Evolutionary conservation across 768 basidiomycete genomes (phyloP).

Genomic region (Tulasnella sp.): DNA sequence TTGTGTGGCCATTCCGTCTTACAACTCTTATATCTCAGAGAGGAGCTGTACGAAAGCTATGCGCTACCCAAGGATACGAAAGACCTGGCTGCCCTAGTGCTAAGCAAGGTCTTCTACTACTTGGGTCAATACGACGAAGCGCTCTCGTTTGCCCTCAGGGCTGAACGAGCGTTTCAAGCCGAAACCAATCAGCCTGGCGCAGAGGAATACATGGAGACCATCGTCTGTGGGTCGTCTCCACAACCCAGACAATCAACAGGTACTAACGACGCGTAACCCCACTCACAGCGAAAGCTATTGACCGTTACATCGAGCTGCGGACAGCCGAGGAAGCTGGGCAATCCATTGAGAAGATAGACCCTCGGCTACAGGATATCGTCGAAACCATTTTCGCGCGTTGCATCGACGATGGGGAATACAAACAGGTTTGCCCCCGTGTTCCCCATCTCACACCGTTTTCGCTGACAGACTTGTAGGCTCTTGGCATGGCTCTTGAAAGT

Average conservation of each 20-base stretch:
- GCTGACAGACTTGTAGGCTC: constrained; percentile 55
- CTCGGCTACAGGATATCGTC: constrained; percentile 69
- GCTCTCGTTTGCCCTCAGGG: constrained; percentile 85
- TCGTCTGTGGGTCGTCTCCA: constrained; percentile 61
- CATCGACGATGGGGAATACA: constrained; percentile 78
- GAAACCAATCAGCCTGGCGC: constrained; percentile 50
- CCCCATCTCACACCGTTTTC: background rate
- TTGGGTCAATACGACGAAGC: constrained; percentile 93
- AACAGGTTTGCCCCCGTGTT: constrained; percentile 44
- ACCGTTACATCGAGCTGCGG: constrained; percentile 72
- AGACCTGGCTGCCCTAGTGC: constrained; percentile 75
- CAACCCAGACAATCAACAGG: background rate
- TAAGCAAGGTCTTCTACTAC: constrained; percentile 98
- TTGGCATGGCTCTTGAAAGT: constrained; percentile 91
- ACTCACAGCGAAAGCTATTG: constrained; percentile 78
- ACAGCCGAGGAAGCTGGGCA: constrained; percentile 38
- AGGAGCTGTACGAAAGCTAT: constrained; percentile 76
- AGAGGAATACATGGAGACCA: constrained; percentile 87
- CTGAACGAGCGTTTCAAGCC: constrained; percentile 72
- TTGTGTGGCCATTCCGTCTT: constrained; percentile 12
- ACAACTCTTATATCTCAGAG: constrained; percentile 37
- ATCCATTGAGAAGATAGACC: constrained; percentile 55
- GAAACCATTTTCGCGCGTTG: constrained; percentile 81
- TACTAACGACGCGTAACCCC: background rate
- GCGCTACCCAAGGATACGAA: constrained; percentile 62